These are phyloP conservation scores for Lactifluus rugatus DNA, from an alignment of 768 basidiomycete genomes.

Conservation along the genomic window DNA sequence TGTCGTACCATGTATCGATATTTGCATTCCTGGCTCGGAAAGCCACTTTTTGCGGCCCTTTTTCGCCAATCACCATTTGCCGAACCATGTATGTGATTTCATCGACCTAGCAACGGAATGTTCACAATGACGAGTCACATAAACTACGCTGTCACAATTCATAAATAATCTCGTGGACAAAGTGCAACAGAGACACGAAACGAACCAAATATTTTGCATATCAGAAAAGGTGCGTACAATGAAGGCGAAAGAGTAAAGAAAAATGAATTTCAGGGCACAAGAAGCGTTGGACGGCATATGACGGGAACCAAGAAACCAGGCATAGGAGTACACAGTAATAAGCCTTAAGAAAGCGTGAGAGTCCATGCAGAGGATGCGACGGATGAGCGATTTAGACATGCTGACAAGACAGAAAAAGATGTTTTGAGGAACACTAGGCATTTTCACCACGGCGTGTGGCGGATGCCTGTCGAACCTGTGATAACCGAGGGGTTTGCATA, in stretches of 20 bases:
- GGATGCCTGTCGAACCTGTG: slow-evolving; percentile 17
- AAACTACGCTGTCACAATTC: not conserved
- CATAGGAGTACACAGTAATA: slow-evolving; percentile 14
- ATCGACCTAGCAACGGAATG: not conserved
- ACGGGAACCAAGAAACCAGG: slow-evolving; percentile 2
- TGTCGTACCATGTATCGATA: not conserved
- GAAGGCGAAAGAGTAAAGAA: not conserved
- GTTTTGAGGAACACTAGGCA: not conserved
- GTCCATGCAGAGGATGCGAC: slow-evolving; percentile 7
- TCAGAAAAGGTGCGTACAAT: not conserved
- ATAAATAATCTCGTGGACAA: not conserved
- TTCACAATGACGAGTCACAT: not conserved
- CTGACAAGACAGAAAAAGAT: not conserved
- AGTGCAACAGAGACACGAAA: not conserved
- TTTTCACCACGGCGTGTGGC: slow-evolving; percentile 16
- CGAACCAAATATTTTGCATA: slow-evolving; percentile 10
- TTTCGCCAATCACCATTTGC: not conserved
- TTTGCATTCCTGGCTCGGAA: not conserved
- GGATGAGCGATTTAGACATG: slow-evolving; percentile 9
- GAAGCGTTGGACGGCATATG: not conserved
- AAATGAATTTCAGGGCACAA: not conserved
- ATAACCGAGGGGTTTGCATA: not conserved
- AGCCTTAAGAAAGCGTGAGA: not conserved
- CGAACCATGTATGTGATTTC: not conserved
- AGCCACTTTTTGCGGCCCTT: not conserved